Conservation (phyloP, 1,284 basidiomycete genomes). For the Apiotrichum sp. region DNA sequence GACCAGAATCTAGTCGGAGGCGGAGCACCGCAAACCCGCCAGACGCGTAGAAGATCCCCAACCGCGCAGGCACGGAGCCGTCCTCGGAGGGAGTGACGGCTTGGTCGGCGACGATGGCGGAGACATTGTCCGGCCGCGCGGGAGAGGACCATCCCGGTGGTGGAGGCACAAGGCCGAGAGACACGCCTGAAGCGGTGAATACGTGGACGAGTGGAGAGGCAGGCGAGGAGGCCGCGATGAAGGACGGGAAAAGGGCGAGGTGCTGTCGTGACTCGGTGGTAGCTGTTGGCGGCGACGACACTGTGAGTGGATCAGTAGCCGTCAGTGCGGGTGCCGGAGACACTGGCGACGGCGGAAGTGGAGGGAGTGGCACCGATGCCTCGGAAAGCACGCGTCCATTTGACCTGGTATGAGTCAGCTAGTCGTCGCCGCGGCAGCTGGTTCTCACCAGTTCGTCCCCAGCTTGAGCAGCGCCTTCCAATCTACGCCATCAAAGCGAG, state of each 20-base stretch:
- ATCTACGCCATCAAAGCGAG: constrained; percentile 42
- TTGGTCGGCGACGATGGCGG: constrained; percentile 41
- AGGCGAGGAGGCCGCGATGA: constrained; percentile 42
- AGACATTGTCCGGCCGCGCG: constrained; percentile 38
- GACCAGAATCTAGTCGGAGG: constrained; percentile 12
- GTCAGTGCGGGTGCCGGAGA: too few relatives aligned
- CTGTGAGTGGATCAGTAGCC: too few relatives aligned
- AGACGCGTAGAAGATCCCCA: constrained; percentile 43
- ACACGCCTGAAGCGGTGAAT: constrained; percentile 14
- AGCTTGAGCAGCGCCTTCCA: constrained; percentile 45
- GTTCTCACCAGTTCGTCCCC: constrained; percentile 43
- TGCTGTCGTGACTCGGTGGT: constrained; percentile 37
- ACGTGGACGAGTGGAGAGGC: constrained; percentile 42
- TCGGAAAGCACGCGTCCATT: constrained; percentile 42
- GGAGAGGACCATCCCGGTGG: constrained; percentile 46
- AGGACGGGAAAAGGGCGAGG: constrained; percentile 42
- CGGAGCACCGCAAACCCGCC: constrained; percentile 42
- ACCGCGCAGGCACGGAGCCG: constrained; percentile 25
- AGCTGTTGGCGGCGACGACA: constrained; percentile 3
- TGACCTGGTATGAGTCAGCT: constrained; percentile 24
- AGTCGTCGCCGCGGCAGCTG: not conserved
- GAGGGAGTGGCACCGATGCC: constrained; percentile 16
- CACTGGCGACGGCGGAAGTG: too few relatives aligned
- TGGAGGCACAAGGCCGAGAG: constrained; percentile 44
- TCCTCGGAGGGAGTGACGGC: constrained; percentile 13